A percentile compares a stretch with the other conserved stretches of the same genome.
Conservation (phyloP, 129 eudicot species). For the Mikania micrantha region DNA sequence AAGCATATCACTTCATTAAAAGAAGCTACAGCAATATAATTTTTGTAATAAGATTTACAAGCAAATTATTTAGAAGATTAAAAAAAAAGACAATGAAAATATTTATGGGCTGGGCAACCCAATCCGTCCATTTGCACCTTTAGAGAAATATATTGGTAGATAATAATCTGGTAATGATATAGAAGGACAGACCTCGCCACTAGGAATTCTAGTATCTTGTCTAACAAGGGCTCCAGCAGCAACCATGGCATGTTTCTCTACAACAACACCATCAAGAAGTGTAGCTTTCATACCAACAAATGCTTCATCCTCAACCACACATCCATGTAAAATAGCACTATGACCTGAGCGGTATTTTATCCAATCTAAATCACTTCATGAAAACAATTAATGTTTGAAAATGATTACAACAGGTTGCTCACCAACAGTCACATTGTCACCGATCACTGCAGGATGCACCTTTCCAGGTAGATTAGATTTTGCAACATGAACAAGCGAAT, state of each 20-base stretch:
- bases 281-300: slow-evolving; percentile 67
- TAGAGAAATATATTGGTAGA: neutral
- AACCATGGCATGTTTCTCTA: slow-evolving; percentile 68
- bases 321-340: slow-evolving; percentile 69
- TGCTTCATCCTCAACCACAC: slow-evolving; percentile 66
- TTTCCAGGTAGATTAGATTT: slow-evolving; percentile 59
- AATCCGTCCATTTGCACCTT: neutral
- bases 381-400: neutral
- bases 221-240: slow-evolving; percentile 77
- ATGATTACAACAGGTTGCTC: neutral
- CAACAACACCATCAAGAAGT: slow-evolving; percentile 64
- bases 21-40: neutral
- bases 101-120: neutral
- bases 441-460: slow-evolving; percentile 58
- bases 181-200: slow-evolving; percentile 46
- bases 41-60: neutral
- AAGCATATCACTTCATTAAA: neutral
- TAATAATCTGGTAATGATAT: neutral
- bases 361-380: neutral
- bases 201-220: slow-evolving; percentile 53
- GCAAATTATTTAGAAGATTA: neutral
- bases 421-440: slow-evolving; percentile 72
- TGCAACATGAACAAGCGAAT: slow-evolving; percentile 67
- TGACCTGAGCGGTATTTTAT: slow-evolving; percentile 36
- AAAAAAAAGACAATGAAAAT: neutral